Conservation (phyloP, 1,284 basidiomycete species). For the Tilletia setariae region DNA sequence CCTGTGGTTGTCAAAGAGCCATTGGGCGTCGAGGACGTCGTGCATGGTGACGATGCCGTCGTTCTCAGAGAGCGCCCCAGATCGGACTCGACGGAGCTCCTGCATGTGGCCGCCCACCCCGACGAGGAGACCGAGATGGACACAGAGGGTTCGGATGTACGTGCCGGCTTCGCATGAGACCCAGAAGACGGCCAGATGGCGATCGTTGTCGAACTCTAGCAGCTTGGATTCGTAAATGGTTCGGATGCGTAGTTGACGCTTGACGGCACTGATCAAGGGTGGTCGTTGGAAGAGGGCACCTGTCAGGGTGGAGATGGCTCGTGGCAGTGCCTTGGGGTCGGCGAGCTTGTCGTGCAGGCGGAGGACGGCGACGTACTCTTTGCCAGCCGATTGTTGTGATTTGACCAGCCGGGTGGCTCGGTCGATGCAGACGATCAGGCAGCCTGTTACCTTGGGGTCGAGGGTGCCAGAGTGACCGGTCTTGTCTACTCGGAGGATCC, state of each 20-base stretch:
- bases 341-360: conserved; percentile 81
- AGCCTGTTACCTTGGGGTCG: conserved; percentile 98
- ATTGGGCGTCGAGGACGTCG: conserved; percentile 98
- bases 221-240: conserved; percentile 97
- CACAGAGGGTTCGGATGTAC: conserved; percentile 96
- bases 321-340: conserved; percentile 78
- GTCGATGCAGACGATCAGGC: conserved; percentile 98
- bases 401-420: conserved; percentile 99
- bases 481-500: conserved; percentile 94
- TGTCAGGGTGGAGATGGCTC: conserved; percentile 92
- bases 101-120: conserved; percentile 99
- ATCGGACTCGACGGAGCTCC: conserved; percentile 89
- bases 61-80: conserved; percentile 93
- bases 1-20: conserved; percentile 97
- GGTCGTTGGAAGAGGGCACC: conserved; percentile 99
- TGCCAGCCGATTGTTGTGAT: conserved; percentile 95
- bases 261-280: conserved; percentile 97
- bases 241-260: conserved; percentile 94
- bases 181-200: conserved; percentile 96
- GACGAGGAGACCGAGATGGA: conserved; percentile 88
- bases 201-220: conserved; percentile 95
- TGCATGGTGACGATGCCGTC: conserved; percentile 99
- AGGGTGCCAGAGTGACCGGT: conserved; percentile 97
- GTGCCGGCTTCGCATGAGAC: conserved; percentile 98
- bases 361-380: conserved; percentile 97